These are phyloP conservation scores for Gamsiella multidivaricata DNA, from an alignment of 192 early-diverging fungal species.

Conservation along the genomic window DNA sequence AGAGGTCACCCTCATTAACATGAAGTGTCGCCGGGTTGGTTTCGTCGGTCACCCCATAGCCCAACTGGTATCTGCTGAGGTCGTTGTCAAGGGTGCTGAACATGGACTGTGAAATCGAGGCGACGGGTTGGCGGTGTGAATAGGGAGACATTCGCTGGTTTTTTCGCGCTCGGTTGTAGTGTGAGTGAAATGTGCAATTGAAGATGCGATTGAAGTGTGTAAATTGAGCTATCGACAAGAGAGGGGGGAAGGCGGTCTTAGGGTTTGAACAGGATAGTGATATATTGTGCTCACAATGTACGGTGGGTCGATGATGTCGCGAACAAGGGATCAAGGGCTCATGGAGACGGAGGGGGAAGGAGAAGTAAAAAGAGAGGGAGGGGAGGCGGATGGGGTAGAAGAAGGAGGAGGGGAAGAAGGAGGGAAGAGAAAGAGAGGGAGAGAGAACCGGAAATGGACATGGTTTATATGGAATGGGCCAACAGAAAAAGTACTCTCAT, in stretches of 20 bases:
- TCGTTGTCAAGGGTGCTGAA: constrained; percentile 3
- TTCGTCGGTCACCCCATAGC: not conserved
- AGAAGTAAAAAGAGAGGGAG: not conserved
- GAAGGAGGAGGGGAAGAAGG: not conserved
- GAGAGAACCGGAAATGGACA: not conserved
- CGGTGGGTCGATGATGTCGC: no score
- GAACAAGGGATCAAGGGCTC: no score
- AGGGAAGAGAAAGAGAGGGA: not conserved
- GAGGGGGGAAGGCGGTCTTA: no score
- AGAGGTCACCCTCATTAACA: not conserved
- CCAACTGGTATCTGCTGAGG: constrained; percentile 8
- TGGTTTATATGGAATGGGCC: constrained; percentile 12
- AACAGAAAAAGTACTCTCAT: not conserved
- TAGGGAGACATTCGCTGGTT: not conserved
- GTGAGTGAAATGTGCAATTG: not conserved
- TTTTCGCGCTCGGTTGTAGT: no score
- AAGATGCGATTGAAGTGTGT: not conserved
- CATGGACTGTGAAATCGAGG: not conserved
- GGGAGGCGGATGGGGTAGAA: not conserved
- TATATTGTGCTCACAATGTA: no score
- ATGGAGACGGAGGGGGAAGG: not conserved
- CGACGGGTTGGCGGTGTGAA: constrained; percentile 1
- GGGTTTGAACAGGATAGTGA: no score
- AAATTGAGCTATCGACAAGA: no score
- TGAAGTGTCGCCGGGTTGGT: not conserved